Evolutionary conservation across 148 eudicot genomes (phyloP), one percentile per base, ranked within the genome.

Genomic region (Vaccinium myrtillus): DNA sequence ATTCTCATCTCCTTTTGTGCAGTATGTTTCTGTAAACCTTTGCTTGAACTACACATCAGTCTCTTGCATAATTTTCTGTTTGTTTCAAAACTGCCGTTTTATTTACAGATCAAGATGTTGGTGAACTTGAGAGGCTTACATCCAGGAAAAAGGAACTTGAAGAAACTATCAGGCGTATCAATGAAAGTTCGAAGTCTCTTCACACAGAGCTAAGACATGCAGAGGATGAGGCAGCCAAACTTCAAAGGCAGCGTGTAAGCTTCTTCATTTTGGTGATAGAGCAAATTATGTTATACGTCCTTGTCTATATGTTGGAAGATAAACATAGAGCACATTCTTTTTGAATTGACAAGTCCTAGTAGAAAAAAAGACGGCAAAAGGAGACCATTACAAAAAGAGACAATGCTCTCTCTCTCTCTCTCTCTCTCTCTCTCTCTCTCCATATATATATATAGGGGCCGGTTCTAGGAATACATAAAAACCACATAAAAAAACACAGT

Each of bases 221-320:
- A 63, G 97, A 94, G 86, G 92, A 96, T 90, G 94, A 94, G 85
- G 96, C 90, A 78, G 94, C 97, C 53, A 86, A 87, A 65, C 90
- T 90, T 89, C 93, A 85, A 49, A 93, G 86, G 87, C 91, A 92
- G 88, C 92, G 97, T 86, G 99, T 96, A 92, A 87, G 95, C 77
- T 86, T 39, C 55, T 79, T 19, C 25, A 48, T 46, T 43, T 51
- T 70, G 48, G 83, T 70, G 56, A 16, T 58, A n/a, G n/a, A 36
- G 21, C 76, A 78, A 78, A 5, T 30, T 30, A 77, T 50, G 21
- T 9, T 50, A 15, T 27, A 74, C 16, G 63, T 43, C 55, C 48
- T 78, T 32, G 63, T 79, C 2, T 54, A 55, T 32, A 14, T 30
- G 23, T 48, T 51, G 80, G 61, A 77, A 77, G 53, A 50, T 15